Conservation (phyloP, 768 basidiomycete species). For the Kwoniella bestiolae region DNA sequence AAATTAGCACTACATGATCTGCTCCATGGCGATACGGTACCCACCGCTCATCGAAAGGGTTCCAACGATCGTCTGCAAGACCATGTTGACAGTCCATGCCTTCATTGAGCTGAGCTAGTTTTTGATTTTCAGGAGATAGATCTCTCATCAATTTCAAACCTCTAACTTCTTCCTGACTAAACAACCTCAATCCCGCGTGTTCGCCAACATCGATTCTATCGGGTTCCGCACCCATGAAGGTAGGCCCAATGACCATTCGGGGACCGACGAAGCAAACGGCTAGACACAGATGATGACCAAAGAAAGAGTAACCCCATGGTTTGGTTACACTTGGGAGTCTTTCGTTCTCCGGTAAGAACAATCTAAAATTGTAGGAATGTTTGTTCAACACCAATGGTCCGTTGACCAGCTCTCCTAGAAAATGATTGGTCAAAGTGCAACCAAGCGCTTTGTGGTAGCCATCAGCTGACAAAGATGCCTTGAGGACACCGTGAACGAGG, state of each 20-base stretch:
- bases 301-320: conserved; percentile 50
- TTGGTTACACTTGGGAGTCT: conserved; percentile 23
- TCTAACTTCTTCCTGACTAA: conserved; percentile 44
- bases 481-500: conserved; percentile 39
- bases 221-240: conserved; percentile 53
- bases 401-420: conserved; percentile 49
- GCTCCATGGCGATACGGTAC: not conserved
- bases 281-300: conserved; percentile 53
- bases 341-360: conserved; percentile 24
- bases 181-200: conserved; percentile 44
- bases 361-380: conserved; percentile 50
- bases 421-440: conserved; percentile 48
- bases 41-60: conserved; percentile 47
- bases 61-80: conserved; percentile 47
- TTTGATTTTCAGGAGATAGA: conserved; percentile 36
- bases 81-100: conserved; percentile 32
- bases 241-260: conserved; percentile 48
- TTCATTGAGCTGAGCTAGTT: conserved; percentile 41
- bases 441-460: conserved; percentile 49
- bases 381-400: conserved; percentile 44
- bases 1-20: conserved; percentile 6
- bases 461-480: conserved; percentile 36
- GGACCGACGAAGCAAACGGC: conserved; percentile 46
- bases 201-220: conserved; percentile 48
- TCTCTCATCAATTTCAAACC: conserved; percentile 45